These are phyloP conservation scores for Bimuria novae-zelandiae DNA, from an alignment of 2,329 filamentous ascomycete genomes.

Conservation along the genomic window DNA sequence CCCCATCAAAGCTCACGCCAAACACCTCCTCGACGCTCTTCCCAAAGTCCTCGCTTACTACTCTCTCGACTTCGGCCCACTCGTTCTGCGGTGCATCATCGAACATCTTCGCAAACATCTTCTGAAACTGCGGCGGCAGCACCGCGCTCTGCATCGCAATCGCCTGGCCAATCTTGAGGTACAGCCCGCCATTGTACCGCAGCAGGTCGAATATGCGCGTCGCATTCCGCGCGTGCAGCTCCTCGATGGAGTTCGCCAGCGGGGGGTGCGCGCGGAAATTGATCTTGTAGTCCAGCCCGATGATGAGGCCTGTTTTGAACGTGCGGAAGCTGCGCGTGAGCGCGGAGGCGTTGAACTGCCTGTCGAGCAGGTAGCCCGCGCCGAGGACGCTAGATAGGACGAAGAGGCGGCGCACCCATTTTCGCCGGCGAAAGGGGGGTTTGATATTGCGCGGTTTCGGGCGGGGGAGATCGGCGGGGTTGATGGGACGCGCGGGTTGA, in stretches of 20 bases:
- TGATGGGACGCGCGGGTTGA: conserved; percentile 64
- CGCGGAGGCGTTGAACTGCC: conserved; percentile 76
- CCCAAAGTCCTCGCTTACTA: conserved; percentile 86
- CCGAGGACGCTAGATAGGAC: conserved; percentile 65
- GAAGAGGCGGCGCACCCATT: conserved; percentile 76
- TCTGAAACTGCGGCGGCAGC: conserved; percentile 90
- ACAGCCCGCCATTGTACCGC: conserved; percentile 85
- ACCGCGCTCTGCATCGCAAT: conserved; percentile 98
- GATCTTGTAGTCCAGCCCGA: conserved; percentile 92
- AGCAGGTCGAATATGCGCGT: conserved; percentile 81
- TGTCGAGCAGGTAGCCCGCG: conserved; percentile 70
- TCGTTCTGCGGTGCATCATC: conserved; percentile 94
- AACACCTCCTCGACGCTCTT: conserved; percentile 88
- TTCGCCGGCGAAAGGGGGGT: conserved; percentile 70
- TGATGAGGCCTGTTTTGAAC: conserved; percentile 76
- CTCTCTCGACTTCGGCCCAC: conserved; percentile 83
- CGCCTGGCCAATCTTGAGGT: conserved; percentile 96
- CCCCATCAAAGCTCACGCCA: conserved; percentile 78
- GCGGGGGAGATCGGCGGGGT: conserved; percentile 74
- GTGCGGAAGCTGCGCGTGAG: conserved; percentile 79
- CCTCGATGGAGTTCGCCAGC: conserved; percentile 72
- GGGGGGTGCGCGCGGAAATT: conserved; percentile 86
- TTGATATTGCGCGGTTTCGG: conserved; percentile 61
- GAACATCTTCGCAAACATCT: conserved; percentile 96
- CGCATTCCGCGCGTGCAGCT: conserved; percentile 82